These are phyloP conservation scores for Citrus unshiu DNA, from an alignment of 345 rosid species.

Conservation along the genomic window DNA sequence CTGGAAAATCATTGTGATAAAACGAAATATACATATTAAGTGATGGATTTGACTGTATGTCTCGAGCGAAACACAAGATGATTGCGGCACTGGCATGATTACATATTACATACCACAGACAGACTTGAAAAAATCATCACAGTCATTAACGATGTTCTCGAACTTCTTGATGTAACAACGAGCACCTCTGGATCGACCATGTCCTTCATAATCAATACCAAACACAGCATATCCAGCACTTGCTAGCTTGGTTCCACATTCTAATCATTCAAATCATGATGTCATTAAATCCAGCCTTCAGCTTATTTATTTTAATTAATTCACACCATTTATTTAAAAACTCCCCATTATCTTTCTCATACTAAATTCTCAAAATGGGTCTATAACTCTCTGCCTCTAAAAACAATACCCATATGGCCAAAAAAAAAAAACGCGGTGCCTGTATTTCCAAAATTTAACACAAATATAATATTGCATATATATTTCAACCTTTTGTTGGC, in stretches of 20 bases:
- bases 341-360: not conserved
- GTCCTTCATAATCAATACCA: slow-evolving; percentile 92
- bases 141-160: slow-evolving; percentile 60
- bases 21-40: no score
- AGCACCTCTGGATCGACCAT: slow-evolving; percentile 79
- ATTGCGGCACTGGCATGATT: not conserved
- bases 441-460: no score
- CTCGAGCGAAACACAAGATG: not conserved
- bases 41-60: not conserved
- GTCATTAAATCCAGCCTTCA: not conserved
- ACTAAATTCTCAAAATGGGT: not conserved
- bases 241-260: slow-evolving; percentile 85
- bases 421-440: not conserved
- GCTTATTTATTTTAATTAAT: not conserved
- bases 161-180: slow-evolving; percentile 96
- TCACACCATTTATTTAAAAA: not conserved
- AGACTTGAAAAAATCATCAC: slow-evolving; percentile 68
- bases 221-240: slow-evolving; percentile 71
- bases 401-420: not conserved
- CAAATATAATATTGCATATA: no score
- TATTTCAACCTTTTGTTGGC: not conserved
- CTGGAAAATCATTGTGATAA: slow-evolving; percentile 25
- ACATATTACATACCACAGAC: slow-evolving; percentile 45
- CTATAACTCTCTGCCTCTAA: not conserved
- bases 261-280: slow-evolving; percentile 28